Base-by-base conservation (phyloP, 2,329 filamentous ascomycete genomes). In the Chrysoporthe cubensis region DNA sequence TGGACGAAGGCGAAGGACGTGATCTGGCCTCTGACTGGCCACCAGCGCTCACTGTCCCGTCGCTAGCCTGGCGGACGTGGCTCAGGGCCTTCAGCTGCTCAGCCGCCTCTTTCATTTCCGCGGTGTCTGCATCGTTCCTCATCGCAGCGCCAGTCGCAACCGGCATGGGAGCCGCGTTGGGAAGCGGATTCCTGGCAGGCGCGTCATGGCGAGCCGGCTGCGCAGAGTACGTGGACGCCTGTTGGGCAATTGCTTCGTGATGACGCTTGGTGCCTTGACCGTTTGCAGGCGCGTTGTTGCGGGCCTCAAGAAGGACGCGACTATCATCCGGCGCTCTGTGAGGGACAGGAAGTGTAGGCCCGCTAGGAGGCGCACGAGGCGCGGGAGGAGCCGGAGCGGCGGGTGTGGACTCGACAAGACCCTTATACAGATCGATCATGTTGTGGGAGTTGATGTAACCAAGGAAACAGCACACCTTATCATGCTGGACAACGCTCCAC, bases 381-480 rank as follows among this genome's bases (percentile, higher is more conserved):
- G 26, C 26, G 26, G 26, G 26, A 34, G 34, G 8, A 34, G 54
- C 1, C 32, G 18, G 18, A 16, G 63, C 7, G 66, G 66, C 77
- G 11, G 82, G 79, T 11, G 80, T 77, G 0, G 80, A 80, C 7
- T 82, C 83, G 68, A 90, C 81, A 5, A 90, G 78, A 46, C 83
- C 83, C 67, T 89, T 83, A 73, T 90, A 90, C 9, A 90, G 81
- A 65, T 87, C 85, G 9, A 87, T 86, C 84, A 90, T 87, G 76
- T 90, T 90, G 73, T 89, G 87, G 0, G 88, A 90, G 72, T 85
- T 89, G 71, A 90, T 86, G 71, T 88, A 88, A 43, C 88, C 88
- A 58, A 90, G 74, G 69, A 88, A 90, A 71, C 85, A 88, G 76
- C 88, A 90, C 32, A 90, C 87, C 73, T 90, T 89, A 71, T 90